These are phyloP conservation scores for Eucommia ulmoides DNA, from an alignment of 257 asterid species.

Conservation along the genomic window DNA sequence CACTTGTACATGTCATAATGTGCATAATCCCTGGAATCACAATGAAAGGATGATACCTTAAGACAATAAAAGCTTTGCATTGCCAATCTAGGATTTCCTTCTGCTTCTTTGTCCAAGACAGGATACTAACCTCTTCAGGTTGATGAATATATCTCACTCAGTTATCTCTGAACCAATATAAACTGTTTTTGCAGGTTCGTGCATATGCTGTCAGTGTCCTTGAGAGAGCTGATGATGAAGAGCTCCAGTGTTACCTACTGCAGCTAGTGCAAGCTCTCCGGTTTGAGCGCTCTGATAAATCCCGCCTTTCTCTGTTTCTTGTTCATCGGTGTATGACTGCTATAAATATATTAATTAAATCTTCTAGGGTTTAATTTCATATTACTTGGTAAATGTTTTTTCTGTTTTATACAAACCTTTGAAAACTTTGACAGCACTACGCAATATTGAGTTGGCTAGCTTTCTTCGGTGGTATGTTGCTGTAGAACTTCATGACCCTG, in stretches of 20 bases:
- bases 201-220: constrained; percentile 97
- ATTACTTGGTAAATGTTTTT: constrained; percentile 6
- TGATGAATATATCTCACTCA: too few relatives aligned
- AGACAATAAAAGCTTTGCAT: too few relatives aligned
- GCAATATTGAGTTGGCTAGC: constrained; percentile 94
- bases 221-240: constrained; percentile 98
- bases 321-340: constrained; percentile 83
- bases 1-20: too few relatives aligned
- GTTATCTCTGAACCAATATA: too few relatives aligned
- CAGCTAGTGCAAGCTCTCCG: constrained; percentile 99
- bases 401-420: constrained; percentile 3
- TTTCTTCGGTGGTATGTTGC: constrained; percentile 98
- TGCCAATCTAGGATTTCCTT: too few relatives aligned
- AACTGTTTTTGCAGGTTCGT: constrained; percentile 58
- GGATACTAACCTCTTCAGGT: too few relatives aligned
- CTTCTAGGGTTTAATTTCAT: constrained; percentile 10
- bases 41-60: too few relatives aligned
- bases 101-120: too few relatives aligned
- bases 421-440: constrained; percentile 51
- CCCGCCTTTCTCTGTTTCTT: constrained; percentile 87
- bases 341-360: constrained; percentile 11
- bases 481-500: constrained; percentile 95
- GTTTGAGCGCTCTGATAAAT: constrained; percentile 89
- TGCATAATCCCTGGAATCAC: too few relatives aligned
- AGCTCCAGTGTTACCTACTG: constrained; percentile 95